Conservation (phyloP, 1,284 basidiomycete genomes). For the Microbotryum scabiosae region DNA sequence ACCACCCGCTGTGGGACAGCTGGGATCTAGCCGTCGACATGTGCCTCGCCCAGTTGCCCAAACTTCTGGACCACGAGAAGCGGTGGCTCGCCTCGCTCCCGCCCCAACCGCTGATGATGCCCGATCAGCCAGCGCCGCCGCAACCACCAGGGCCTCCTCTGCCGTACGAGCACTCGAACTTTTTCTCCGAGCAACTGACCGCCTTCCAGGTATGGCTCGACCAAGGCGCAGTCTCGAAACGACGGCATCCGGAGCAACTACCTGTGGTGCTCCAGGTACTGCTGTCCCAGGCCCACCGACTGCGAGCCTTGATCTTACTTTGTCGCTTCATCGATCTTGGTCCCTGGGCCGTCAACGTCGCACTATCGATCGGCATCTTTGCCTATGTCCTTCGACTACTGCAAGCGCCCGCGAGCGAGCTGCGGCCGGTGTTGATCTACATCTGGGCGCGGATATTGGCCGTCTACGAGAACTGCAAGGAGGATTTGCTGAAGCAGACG, state of each 20-base stretch:
- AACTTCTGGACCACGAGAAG: conserved; percentile 62
- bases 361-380: conserved; percentile 97
- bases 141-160: conserved; percentile 39
- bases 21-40: conserved; percentile 98
- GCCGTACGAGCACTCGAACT: conserved; percentile 76
- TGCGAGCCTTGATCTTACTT: conserved; percentile 89
- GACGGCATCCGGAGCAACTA: conserved; percentile 86
- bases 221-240: conserved; percentile 51
- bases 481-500: conserved; percentile 75
- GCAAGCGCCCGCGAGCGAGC: conserved; percentile 86
- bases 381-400: conserved; percentile 95
- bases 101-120: conserved; percentile 18
- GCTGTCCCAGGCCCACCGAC: conserved; percentile 88
- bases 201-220: conserved; percentile 99
- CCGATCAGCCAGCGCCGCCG: conserved; percentile 36
- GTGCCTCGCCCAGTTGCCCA: conserved; percentile 85
- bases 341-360: conserved; percentile 95
- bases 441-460: conserved; percentile 98
- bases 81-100: conserved; percentile 41
- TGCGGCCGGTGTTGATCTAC: conserved; percentile 96
- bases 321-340: conserved; percentile 97
- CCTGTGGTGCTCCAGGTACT: conserved; percentile 96
- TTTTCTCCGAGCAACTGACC: conserved; percentile 93
- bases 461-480: conserved; percentile 85
- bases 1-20: conserved; percentile 89